Conservation (phyloP, 768 basidiomycete species). For the Daedaleopsis nitida region DNA sequence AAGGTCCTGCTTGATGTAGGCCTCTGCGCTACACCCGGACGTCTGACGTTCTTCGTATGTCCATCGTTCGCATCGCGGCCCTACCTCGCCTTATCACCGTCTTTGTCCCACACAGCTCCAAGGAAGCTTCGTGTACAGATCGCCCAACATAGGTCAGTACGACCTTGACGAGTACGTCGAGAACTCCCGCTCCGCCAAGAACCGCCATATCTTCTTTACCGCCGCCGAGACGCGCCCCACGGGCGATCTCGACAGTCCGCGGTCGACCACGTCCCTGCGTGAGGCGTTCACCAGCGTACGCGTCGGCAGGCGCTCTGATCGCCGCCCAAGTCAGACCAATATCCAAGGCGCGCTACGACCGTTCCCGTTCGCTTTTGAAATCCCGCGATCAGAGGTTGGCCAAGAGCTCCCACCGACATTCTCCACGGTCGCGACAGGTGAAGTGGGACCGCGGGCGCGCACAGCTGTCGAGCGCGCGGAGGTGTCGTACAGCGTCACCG, state of each 20-base stretch:
- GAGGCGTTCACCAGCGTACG: constrained; percentile 31
- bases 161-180: constrained; percentile 21
- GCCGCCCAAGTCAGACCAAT: constrained; percentile 23
- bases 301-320: constrained; percentile 9
- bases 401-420: constrained; percentile 69
- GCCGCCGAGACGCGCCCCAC: constrained; percentile 23
- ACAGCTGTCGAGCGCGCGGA: constrained; percentile 38
- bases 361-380: constrained; percentile 54
- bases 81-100: constrained; percentile 4
- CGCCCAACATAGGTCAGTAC: constrained; percentile 22
- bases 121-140: constrained; percentile 55
- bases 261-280: constrained; percentile 26
- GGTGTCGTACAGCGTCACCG: constrained; percentile 57
- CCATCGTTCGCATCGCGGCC: neutral
- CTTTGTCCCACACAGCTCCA: constrained; percentile 48
- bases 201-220: constrained; percentile 32
- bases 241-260: constrained; percentile 25
- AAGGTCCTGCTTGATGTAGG: constrained; percentile 57
- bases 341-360: constrained; percentile 24
- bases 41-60: constrained; percentile 57
- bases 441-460: constrained; percentile 27
- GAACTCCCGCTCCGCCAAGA: constrained; percentile 17
- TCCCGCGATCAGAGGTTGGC: constrained; percentile 51
- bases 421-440: constrained; percentile 38
- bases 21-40: constrained; percentile 51